phyloP scores from a whole-genome alignment of 1,139 yeast genomes.

The Citeromyces siamensis region DNA sequence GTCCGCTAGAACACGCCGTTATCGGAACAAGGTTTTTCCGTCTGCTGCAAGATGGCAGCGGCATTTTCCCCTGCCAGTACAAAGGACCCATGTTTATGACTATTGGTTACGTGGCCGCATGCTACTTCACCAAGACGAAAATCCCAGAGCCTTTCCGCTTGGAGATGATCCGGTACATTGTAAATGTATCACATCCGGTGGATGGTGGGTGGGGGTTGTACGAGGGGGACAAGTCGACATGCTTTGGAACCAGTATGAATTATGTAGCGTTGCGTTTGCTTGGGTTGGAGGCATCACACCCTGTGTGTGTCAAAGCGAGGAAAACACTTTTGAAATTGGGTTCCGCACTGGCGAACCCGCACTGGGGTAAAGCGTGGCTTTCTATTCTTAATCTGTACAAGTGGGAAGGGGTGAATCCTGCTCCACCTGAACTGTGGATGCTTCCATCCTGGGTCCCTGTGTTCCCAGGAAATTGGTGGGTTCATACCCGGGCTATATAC shows the following conservation, averaged over 20 bases:
- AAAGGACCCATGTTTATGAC: conserved; percentile 98
- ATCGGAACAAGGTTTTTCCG: conserved; percentile 68
- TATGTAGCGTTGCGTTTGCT: conserved; percentile 68
- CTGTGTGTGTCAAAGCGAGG: conserved; percentile 73
- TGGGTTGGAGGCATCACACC: conserved; percentile 65
- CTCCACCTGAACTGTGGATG: conserved; percentile 93
- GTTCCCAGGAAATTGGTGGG: conserved; percentile 99
- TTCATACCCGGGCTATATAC: conserved; percentile 90
- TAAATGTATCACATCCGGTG: conserved; percentile 87
- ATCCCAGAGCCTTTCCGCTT: conserved; percentile 53
- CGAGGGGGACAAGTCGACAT: conserved; percentile 83
- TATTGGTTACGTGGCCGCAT: conserved; percentile 72
- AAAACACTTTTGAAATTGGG: conserved; percentile 59
- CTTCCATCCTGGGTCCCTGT: conserved; percentile 72
- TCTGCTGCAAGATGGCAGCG: conserved; percentile 60
- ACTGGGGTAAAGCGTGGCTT: conserved; percentile 97
- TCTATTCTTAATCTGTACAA: conserved; percentile 68
- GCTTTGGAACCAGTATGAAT: conserved; percentile 87
- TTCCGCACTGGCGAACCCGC: conserved; percentile 86
- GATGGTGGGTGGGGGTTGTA: conserved; percentile 99
- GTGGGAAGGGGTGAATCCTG: conserved; percentile 98
- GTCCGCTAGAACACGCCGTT: conserved; percentile 52
- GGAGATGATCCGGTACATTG: conserved; percentile 75
- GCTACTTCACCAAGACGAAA: conserved; percentile 54
- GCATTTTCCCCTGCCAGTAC: conserved; percentile 84